These are phyloP conservation scores for Aspergillus ochraceoroseus DNA, from an alignment of 2,329 filamentous ascomycete genomes.

Conservation along the genomic window DNA sequence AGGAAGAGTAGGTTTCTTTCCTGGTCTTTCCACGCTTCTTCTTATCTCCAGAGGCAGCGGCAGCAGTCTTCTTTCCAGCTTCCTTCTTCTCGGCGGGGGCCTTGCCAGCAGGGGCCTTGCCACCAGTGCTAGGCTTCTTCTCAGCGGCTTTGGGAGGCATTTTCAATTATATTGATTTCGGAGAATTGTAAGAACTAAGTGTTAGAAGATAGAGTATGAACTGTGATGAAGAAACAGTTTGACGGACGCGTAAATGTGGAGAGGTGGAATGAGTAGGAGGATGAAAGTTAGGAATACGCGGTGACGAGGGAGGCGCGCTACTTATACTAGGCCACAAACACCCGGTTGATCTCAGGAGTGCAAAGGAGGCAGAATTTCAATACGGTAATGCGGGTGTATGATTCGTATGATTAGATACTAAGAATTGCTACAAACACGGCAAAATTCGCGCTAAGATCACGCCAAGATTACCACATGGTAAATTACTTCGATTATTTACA, in stretches of 20 bases:
- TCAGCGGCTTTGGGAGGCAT: conserved; percentile 98
- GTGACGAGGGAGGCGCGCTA: conserved; percentile 41
- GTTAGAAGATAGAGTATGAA: conserved; percentile 16
- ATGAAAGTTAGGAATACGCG: conserved; percentile 35
- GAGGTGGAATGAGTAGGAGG: conserved; percentile 35
- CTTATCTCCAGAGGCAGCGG: conserved; percentile 89
- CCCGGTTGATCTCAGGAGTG: conserved; percentile 44
- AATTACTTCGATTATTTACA: conserved; percentile 22
- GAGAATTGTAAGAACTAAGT: conserved; percentile 23
- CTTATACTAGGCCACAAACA: conserved; percentile 45
- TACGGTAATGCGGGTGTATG: conserved; percentile 42
- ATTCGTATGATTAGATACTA: conserved; percentile 44
- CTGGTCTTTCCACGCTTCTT: conserved; percentile 99
- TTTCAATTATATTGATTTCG: conserved; percentile 47
- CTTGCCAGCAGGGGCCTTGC: conserved; percentile 80
- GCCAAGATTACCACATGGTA: conserved; percentile 21
- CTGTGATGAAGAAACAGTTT: conserved; percentile 27
- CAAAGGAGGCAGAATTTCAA: conserved; percentile 46
- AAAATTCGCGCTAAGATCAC: conserved; percentile 13
- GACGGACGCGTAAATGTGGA: conserved; percentile 23
- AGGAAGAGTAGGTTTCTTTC: conserved; percentile 99
- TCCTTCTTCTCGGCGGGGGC: conserved; percentile 97
- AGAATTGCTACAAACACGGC: conserved; percentile 22
- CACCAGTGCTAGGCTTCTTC: conserved; percentile 91
- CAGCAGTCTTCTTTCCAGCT: conserved; percentile 94